Base-by-base conservation (phyloP, 441 rosid genomes). In the Macaranga tanarius region DNA sequence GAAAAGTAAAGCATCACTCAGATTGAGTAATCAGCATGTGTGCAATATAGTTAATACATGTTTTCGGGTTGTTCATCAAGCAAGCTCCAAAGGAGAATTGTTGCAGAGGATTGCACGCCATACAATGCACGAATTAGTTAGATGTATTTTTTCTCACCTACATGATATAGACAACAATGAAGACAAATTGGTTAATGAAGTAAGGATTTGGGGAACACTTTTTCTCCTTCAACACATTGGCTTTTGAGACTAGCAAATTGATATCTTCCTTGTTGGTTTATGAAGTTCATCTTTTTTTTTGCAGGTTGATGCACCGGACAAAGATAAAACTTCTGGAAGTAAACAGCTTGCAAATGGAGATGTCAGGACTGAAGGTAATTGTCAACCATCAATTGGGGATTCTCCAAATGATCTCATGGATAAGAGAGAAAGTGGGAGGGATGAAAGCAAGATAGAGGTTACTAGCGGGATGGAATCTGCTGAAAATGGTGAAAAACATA, bases 21-120 rank as follows among this genome's bases (percentile, higher is more conserved):
- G 71, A 83, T 83, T 92, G 86, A 88, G 90, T 74, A 94, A 94
- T 81, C 93, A 89, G 77, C 92, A 92, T 74, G 95, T 89, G 17
- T 94, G 97, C 85, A 90, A 79, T 61, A 88, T 94, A 17, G 90
- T 91, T 70, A 90, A 84, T 84, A 84, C 98, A 61, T 94, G 98
- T 74, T 88, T 94, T 79, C 93, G 93, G 67, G 84, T 94, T 62
- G 98, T 92, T 78, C 96, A 92, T 79, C 96, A 94, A 75, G 92
- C 97, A 56, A 82, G 88, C 76, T 83, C 89, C 75, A 92, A 92
- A 74, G 89, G 97, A 76, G 97, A 92, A 78, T 81, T 94, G 83
- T 80, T 94, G 83, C 97, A 94, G 77, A 86, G 92, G 65, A 90
- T 92, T 73, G 97, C 99, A 8, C 91, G 97, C 23, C 97, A 94